Percentiles rank a stretch among this genome's conserved stretches.
Conservation (phyloP, 148 eudicot species). For the Rhododendron molle region DNA sequence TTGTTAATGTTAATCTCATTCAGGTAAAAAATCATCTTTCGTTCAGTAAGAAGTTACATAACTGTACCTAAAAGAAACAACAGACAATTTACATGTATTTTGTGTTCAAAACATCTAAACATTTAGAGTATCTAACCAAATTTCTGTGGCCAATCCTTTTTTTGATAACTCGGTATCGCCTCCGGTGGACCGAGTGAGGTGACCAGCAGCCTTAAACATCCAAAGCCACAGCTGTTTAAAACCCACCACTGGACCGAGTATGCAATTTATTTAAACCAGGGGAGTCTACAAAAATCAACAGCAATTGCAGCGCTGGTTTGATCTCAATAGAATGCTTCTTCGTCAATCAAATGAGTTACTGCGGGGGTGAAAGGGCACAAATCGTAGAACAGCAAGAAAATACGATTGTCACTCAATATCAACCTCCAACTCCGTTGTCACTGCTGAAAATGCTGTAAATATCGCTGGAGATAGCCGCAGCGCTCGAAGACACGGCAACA, state of each 20-base stretch:
- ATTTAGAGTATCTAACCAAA: neutral
- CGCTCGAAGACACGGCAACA: slow-evolving; percentile 66
- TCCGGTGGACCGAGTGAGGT: neutral
- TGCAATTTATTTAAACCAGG: neutral
- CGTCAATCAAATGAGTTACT: neutral
- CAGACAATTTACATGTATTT: neutral
- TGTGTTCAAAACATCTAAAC: neutral
- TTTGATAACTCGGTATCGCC: neutral
- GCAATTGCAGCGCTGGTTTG: neutral
- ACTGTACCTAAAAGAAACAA: neutral
- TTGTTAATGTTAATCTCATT: neutral
- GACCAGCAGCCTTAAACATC: neutral
- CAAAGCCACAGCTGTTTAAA: too few relatives aligned
- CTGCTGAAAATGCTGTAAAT: slow-evolving; percentile 45
- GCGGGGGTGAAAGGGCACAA: neutral
- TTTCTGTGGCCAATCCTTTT: neutral
- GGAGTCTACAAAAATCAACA: neutral
- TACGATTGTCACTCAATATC: neutral
- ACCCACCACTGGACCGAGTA: neutral
- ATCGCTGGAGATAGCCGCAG: slow-evolving; percentile 71
- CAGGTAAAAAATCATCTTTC: neutral
- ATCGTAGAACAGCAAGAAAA: neutral
- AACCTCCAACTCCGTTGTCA: slow-evolving; percentile 14
- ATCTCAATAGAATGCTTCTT: neutral
- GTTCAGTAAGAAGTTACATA: neutral